Conservation (phyloP, 164 flowering plant species). For the Annona cherimola region DNA sequence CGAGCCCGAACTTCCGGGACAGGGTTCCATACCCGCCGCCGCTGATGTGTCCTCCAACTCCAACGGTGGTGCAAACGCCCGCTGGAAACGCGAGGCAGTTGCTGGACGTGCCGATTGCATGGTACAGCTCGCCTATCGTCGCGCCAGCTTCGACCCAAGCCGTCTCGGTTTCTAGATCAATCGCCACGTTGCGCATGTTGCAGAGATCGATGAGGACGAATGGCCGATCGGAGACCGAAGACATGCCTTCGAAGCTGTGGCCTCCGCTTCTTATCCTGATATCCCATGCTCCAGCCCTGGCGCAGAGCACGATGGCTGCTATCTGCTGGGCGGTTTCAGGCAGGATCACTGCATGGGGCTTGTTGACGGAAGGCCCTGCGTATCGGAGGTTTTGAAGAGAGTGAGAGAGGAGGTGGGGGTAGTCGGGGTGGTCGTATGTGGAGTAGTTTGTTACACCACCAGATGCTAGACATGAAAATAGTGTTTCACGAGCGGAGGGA, state of each 20-base stretch:
- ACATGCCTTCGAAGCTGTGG: conserved; percentile 20
- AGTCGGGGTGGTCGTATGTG: background rate
- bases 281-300: conserved; percentile 7
- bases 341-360: conserved; percentile 5
- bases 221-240: conserved; percentile 13
- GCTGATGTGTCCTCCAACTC: conserved; percentile 16
- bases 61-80: conserved; percentile 14
- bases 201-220: conserved; percentile 18
- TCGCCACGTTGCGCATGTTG: conserved; percentile 6
- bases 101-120: conserved; percentile 10
- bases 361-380: background rate
- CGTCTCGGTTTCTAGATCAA: conserved; percentile 14
- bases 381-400: conserved; percentile 14
- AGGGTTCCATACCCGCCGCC: conserved; percentile 19
- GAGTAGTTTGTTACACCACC: conserved; percentile 22
- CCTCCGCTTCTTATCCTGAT: conserved; percentile 17
- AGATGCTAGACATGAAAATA: conserved; percentile 11
- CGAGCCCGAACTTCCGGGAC: conserved; percentile 14
- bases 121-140: conserved; percentile 13
- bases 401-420: conserved; percentile 3
- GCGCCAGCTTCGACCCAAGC: conserved; percentile 22
- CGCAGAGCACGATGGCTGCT: conserved; percentile 1
- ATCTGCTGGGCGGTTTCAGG: conserved; percentile 9
- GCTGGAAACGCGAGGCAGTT: conserved; percentile 15
- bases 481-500: background rate